These are phyloP conservation scores for Colletotrichum lentis DNA, from an alignment of 2,329 filamentous ascomycete species.

Conservation along the genomic window DNA sequence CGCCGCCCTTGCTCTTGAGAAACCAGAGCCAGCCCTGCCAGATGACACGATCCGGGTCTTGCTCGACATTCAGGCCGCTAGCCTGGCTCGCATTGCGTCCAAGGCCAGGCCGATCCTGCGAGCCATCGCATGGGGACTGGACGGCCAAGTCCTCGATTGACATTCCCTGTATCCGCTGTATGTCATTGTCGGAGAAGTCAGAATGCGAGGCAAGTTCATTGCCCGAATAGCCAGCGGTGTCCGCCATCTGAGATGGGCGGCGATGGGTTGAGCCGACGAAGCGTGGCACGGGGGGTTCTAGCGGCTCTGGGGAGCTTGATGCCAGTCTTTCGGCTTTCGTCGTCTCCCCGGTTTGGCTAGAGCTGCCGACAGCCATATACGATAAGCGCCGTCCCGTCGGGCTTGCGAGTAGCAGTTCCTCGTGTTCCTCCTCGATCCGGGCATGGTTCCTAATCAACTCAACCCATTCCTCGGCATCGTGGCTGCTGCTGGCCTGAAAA, in stretches of 20 bases:
- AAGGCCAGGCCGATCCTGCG: constrained; percentile 45
- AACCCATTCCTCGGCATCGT: constrained; percentile 88
- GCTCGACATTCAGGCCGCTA: constrained; percentile 64
- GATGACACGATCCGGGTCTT: constrained; percentile 86
- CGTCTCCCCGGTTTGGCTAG: constrained; percentile 13
- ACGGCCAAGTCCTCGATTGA: constrained; percentile 61
- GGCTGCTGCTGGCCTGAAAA: constrained; percentile 76
- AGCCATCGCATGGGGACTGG: constrained; percentile 45
- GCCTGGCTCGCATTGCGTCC: constrained; percentile 69
- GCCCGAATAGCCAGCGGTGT: constrained; percentile 70
- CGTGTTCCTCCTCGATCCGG: constrained; percentile 86
- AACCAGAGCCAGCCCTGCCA: constrained; percentile 92
- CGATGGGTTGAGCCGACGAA: constrained; percentile 49
- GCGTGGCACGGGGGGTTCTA: constrained; percentile 50
- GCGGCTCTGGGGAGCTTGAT: constrained; percentile 70
- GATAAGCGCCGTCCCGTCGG: constrained; percentile 63
- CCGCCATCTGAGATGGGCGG: constrained; percentile 68
- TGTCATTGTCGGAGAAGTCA: constrained; percentile 80
- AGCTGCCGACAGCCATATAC: constrained; percentile 43
- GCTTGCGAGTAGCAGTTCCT: constrained; percentile 79
- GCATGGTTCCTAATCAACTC: constrained; percentile 80
- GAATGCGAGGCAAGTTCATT: constrained; percentile 81
- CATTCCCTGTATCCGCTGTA: constrained; percentile 57
- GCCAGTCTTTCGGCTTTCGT: constrained; percentile 46
- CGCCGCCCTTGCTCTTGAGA: constrained; percentile 80